phyloP scores from a whole-genome alignment of 108 stramenopile genomes.

The Nitzschia palea region DNA sequence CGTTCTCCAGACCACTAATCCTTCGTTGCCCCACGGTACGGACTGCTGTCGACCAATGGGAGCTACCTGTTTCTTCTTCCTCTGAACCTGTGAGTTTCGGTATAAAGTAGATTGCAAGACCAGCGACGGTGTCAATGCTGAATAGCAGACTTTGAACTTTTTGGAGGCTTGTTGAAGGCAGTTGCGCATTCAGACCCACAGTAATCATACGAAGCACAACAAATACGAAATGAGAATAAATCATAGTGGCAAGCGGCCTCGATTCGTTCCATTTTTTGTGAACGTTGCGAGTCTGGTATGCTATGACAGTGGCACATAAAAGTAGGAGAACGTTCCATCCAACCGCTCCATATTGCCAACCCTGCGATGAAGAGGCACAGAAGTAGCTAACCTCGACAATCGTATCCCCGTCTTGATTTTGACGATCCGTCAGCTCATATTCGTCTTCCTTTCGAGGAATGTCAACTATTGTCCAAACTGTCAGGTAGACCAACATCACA shows the following conservation, averaged over 20 bases:
- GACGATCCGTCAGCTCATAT: not conserved
- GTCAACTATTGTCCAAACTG: constrained; percentile 27
- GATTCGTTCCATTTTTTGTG: constrained; percentile 42
- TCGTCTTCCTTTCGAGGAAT: constrained; percentile 6
- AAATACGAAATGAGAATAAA: constrained; percentile 43
- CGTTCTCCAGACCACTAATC: too few species aligned
- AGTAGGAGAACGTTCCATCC: constrained; percentile 30
- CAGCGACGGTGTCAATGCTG: constrained; percentile 8
- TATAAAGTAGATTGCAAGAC: constrained; percentile 17
- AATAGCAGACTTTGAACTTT: constrained; percentile 9
- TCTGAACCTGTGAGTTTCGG: constrained; percentile 17
- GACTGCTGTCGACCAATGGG: too few species aligned
- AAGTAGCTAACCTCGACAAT: constrained; percentile 12
- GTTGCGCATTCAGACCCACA: not conserved
- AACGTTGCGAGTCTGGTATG: constrained; percentile 39
- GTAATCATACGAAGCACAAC: constrained; percentile 10
- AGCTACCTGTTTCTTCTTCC: too few species aligned
- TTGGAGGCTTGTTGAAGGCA: not conserved
- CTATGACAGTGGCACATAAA: constrained; percentile 25
- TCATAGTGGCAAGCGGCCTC: constrained; percentile 26
- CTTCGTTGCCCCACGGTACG: too few species aligned
- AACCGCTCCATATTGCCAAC: constrained; percentile 9
- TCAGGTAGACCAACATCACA: constrained; percentile 28
- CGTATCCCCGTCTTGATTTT: not conserved
- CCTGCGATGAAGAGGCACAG: not conserved